Evolutionary conservation across 2,329 filamentous ascomycete genomes (phyloP).

Genomic region (Ophiostoma novo-ulmi): DNA sequence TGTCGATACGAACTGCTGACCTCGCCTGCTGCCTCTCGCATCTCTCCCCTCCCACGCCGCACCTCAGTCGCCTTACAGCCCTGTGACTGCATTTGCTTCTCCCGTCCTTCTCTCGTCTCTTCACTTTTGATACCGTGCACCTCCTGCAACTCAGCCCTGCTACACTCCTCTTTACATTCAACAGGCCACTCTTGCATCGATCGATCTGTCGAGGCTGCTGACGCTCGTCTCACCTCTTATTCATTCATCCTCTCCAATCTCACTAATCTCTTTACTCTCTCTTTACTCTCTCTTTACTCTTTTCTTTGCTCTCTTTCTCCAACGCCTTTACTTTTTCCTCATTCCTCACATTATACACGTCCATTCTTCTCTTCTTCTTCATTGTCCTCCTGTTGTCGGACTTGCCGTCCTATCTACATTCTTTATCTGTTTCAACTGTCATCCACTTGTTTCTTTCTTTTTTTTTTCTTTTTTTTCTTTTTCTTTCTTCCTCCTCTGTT

Average conservation of each 20-base stretch:
- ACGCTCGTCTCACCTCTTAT: slow-evolving; percentile 2
- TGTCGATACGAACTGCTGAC: background rate
- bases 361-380: background rate
- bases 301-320: background rate
- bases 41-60: background rate
- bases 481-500: background rate
- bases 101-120: background rate
- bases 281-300: background rate
- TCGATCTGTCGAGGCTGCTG: background rate
- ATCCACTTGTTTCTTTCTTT: background rate
- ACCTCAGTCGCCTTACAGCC: background rate
- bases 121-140: no score
- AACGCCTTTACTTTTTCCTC: background rate
- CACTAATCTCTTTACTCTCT: background rate
- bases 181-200: background rate
- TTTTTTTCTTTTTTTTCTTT: background rate
- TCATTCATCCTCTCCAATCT: background rate
- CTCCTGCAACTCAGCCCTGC: background rate
- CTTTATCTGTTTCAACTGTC: background rate
- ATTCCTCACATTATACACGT: background rate
- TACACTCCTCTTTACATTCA: background rate
- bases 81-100: background rate
- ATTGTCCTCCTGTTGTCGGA: background rate
- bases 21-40: background rate
- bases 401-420: background rate